phyloP scores from a whole-genome alignment of 2,329 filamentous ascomycete genomes.

The Tolypocladium tropicale region DNA sequence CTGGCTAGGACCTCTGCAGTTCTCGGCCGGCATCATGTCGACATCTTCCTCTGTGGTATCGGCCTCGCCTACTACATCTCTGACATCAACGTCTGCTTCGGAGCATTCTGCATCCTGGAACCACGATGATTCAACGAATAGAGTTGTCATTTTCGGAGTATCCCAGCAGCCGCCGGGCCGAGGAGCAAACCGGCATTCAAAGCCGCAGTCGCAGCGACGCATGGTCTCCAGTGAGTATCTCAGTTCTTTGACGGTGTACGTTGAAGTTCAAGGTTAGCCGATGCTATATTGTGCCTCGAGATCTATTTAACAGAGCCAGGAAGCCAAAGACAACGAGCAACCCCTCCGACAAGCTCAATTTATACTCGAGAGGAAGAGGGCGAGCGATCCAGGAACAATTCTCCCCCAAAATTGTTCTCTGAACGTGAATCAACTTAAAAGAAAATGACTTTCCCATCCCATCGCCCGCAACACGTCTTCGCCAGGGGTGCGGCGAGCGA shows the following conservation, averaged over 20 bases:
- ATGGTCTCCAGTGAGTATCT: not conserved
- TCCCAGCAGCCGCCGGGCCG: not conserved
- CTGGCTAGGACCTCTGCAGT: not conserved
- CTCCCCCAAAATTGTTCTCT: not conserved
- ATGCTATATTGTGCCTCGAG: not conserved
- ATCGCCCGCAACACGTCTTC: not conserved
- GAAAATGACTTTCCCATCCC: not conserved
- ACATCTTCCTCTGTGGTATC: not conserved
- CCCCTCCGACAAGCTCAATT: not conserved
- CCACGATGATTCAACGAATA: not conserved
- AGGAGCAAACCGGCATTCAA: not conserved
- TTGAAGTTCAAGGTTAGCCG: not conserved
- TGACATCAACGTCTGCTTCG: not conserved
- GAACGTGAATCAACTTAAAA: not conserved
- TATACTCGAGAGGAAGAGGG: not conserved
- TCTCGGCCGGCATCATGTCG: too few species aligned
- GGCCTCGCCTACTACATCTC: not conserved
- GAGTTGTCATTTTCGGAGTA: not conserved
- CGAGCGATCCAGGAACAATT: not conserved
- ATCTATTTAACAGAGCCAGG: not conserved
- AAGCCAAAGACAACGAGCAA: not conserved
- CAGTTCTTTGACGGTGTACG: too few species aligned
- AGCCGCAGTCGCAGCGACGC: not conserved
- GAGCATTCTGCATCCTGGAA: not conserved
- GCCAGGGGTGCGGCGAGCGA: not conserved